phyloP scores from a whole-genome alignment of 768 basidiomycete genomes.

The Sporobolomyces phaffii region DNA sequence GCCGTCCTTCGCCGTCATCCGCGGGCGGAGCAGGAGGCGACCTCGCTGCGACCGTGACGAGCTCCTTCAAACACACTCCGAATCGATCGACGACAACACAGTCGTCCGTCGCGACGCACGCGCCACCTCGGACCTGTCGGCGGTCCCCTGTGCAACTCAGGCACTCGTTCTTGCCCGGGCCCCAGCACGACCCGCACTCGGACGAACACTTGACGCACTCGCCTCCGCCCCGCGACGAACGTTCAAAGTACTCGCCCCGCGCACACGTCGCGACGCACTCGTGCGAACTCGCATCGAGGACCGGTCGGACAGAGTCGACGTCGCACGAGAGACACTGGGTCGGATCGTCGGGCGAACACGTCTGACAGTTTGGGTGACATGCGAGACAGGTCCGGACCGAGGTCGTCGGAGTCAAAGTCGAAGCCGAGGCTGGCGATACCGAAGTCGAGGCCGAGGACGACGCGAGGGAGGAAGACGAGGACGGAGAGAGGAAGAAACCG shows the following conservation, averaged over 20 bases:
- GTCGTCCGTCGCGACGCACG: conserved; percentile 17
- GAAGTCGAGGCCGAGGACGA: conserved; percentile 56
- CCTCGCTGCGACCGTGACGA: conserved; percentile 31
- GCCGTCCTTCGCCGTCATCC: neutral
- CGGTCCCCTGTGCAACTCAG: conserved; percentile 56
- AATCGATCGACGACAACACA: conserved; percentile 23
- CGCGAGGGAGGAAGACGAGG: conserved; percentile 58
- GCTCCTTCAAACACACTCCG: conserved; percentile 37
- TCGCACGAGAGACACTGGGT: neutral
- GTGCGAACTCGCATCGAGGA: conserved; percentile 19
- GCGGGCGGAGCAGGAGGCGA: neutral
- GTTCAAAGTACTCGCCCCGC: conserved; percentile 34
- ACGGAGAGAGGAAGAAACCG: conserved; percentile 61
- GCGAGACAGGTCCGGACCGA: conserved; percentile 49
- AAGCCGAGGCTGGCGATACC: neutral
- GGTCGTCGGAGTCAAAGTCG: conserved; percentile 48
- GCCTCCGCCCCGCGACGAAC: conserved; percentile 1
- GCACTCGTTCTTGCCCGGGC: conserved; percentile 72
- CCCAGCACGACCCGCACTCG: conserved; percentile 56
- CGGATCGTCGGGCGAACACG: conserved; percentile 16
- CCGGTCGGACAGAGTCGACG: conserved; percentile 32
- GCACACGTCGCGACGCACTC: conserved; percentile 36
- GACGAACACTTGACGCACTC: conserved; percentile 26
- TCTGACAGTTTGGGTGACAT: conserved; percentile 80
- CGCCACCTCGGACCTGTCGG: conserved; percentile 16